These are phyloP conservation scores for Trypanosomatidae sp. DNA, from an alignment of 208 protist genomes.

Conservation along the genomic window DNA sequence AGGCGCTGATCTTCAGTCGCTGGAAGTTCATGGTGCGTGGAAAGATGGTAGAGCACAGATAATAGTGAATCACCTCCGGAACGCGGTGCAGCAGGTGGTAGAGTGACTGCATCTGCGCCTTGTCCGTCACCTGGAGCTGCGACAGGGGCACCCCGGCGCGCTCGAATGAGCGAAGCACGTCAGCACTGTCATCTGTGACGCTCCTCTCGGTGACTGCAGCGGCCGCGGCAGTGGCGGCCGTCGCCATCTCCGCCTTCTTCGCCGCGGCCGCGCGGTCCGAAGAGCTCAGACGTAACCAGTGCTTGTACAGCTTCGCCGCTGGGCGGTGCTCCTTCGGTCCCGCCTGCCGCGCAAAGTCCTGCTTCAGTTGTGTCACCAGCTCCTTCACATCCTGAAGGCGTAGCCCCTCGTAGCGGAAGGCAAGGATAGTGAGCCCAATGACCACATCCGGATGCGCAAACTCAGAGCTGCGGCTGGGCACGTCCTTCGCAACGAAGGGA, in stretches of 20 bases:
- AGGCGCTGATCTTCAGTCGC: constrained; percentile 93
- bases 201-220: background rate
- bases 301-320: constrained; percentile 69
- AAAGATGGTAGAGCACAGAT: constrained; percentile 88
- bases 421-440: constrained; percentile 92
- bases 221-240: background rate
- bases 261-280: constrained; percentile 28
- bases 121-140: constrained; percentile 81
- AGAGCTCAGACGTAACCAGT: constrained; percentile 73
- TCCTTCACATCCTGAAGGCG: constrained; percentile 72
- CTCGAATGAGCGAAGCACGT: constrained; percentile 32
- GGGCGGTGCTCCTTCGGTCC: constrained; percentile 89
- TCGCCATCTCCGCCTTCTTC: constrained; percentile 8
- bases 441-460: constrained; percentile 96
- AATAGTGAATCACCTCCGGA: constrained; percentile 87
- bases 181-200: constrained; percentile 1
- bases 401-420: constrained; percentile 93
- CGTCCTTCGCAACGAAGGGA: constrained; percentile 96
- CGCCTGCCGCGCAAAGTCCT: constrained; percentile 83
- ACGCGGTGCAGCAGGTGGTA: constrained; percentile 60
- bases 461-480: constrained; percentile 92
- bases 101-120: constrained; percentile 59
- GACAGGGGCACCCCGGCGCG: constrained; percentile 78
- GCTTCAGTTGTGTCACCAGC: constrained; percentile 82
- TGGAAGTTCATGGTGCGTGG: constrained; percentile 89